These are phyloP conservation scores for Scleromitrula shiraiana DNA, from an alignment of 2,329 filamentous ascomycete genomes.

Conservation along the genomic window DNA sequence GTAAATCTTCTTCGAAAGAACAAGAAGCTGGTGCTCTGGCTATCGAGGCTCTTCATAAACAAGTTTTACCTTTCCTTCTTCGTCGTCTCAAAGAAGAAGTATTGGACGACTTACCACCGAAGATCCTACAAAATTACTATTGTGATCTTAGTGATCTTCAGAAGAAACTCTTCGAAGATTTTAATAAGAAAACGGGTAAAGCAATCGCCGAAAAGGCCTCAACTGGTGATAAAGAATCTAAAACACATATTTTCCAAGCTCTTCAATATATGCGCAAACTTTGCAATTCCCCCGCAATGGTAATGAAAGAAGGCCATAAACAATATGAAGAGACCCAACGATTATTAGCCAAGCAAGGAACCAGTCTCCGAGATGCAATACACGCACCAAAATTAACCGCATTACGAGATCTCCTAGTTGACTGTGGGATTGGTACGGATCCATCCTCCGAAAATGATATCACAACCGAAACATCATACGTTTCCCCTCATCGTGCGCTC, in stretches of 20 bases:
- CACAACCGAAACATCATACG: slow-evolving; percentile 61
- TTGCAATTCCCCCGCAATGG: slow-evolving; percentile 93
- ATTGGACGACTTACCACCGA: slow-evolving; percentile 88
- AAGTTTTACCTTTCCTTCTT: slow-evolving; percentile 91
- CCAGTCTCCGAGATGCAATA: slow-evolving; percentile 71
- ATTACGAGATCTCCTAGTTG: slow-evolving; percentile 86
- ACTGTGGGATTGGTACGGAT: slow-evolving; percentile 88
- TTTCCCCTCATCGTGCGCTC: slow-evolving; percentile 90
- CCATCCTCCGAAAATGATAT: slow-evolving; percentile 41
- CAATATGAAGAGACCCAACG: slow-evolving; percentile 83
- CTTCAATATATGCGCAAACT: slow-evolving; percentile 99
- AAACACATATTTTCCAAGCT: slow-evolving; percentile 98
- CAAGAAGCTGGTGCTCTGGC: slow-evolving; percentile 94
- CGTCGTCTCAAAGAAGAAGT: slow-evolving; percentile 97
- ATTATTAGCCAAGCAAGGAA: slow-evolving; percentile 69
- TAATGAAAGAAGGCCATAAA: slow-evolving; percentile 89
- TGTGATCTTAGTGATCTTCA: slow-evolving; percentile 95
- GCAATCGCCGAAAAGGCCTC: slow-evolving; percentile 77
- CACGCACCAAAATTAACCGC: slow-evolving; percentile 93
- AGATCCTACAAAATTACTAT: slow-evolving; percentile 99
- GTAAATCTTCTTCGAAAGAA: slow-evolving; percentile 96
- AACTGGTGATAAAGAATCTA: slow-evolving; percentile 81
- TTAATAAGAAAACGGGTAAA: slow-evolving; percentile 87
- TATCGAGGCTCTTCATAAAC: slow-evolving; percentile 97
- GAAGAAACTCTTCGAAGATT: slow-evolving; percentile 92